Conservation (phyloP, 2,329 filamentous ascomycete species). For the Alternaria atra region DNA sequence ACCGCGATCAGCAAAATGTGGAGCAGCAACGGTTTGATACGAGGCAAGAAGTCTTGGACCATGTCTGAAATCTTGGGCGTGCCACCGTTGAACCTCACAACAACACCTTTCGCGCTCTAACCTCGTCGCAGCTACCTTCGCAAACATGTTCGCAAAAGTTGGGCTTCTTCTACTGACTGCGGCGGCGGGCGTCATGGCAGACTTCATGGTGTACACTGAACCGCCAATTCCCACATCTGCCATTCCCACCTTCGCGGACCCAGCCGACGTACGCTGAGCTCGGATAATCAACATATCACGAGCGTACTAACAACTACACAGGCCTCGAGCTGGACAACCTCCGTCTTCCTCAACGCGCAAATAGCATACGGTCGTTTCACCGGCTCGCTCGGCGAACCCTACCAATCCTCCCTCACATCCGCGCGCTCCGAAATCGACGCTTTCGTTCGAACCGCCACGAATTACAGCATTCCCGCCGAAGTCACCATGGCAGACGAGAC, state of each 20-base stretch:
- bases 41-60: constrained; percentile 16
- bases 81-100: constrained; percentile 2
- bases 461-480: constrained; percentile 38
- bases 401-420: constrained; percentile 38
- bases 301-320: constrained; percentile 8
- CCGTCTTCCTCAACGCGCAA: constrained; percentile 37
- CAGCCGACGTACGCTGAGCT: constrained; percentile 26
- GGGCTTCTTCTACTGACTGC: constrained; percentile 26
- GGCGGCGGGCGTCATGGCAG: constrained; percentile 29
- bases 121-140: constrained; percentile 1
- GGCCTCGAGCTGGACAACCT: constrained; percentile 40
- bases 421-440: constrained; percentile 38
- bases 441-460: constrained; percentile 33
- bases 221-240: constrained; percentile 40
- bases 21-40: constrained; percentile 21
- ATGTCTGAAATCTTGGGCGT: constrained; percentile 6
- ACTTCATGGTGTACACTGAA: constrained; percentile 46
- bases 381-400: constrained; percentile 31
- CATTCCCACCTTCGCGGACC: constrained; percentile 36
- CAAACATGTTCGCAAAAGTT: constrained; percentile 24
- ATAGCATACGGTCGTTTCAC: constrained; percentile 36
- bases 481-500: constrained; percentile 34
- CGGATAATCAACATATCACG: background rate
- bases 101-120: background rate
- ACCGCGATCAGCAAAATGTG: constrained; percentile 20